Evolutionary conservation across 2,329 filamentous ascomycete species (phyloP).

Genomic region (Aspergillus spinulosporus): DNA sequence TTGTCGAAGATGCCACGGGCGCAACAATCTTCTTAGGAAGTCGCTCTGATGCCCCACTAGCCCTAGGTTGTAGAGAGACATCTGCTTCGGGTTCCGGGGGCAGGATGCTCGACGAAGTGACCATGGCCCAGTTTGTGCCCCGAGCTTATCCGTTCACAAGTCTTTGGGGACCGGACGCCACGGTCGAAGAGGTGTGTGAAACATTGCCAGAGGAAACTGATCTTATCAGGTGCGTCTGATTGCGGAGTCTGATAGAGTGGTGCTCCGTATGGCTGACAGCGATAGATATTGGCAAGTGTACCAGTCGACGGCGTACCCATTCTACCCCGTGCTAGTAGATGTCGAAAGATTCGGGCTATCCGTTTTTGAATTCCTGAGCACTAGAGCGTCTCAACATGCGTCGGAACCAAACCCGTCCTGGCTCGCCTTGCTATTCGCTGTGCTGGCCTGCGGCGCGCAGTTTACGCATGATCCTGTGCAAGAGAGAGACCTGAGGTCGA

Average conservation of each 20-base stretch:
- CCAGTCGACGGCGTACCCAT: constrained; percentile 22
- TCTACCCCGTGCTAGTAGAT: constrained; percentile 23
- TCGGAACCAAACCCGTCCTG: constrained; percentile 20
- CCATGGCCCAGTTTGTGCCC: constrained; percentile 24
- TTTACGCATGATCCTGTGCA: constrained; percentile 27
- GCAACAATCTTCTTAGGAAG: constrained; percentile 26
- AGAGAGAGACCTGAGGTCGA: constrained; percentile 26
- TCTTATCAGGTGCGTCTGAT: constrained; percentile 23
- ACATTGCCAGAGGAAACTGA: constrained; percentile 27
- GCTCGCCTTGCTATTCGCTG: constrained; percentile 26
- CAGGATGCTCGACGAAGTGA: constrained; percentile 13
- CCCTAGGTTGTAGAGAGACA: constrained; percentile 19
- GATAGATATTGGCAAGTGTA: constrained; percentile 25
- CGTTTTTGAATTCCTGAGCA: constrained; percentile 22
- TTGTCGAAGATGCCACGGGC: constrained; percentile 26
- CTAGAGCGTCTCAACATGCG: constrained; percentile 3
- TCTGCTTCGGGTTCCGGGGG: constrained; percentile 6
- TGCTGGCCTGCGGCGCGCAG: constrained; percentile 27
- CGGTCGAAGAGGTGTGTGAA: constrained; percentile 20
- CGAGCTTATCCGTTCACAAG: constrained; percentile 27
- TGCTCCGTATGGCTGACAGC: not conserved
- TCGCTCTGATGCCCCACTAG: constrained; percentile 24
- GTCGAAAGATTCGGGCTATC: constrained; percentile 18
- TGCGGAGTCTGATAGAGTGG: not conserved
- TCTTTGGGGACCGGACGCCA: constrained; percentile 24